Conservation (phyloP, 2,329 filamentous ascomycete genomes). For the Venturia effusa region DNA sequence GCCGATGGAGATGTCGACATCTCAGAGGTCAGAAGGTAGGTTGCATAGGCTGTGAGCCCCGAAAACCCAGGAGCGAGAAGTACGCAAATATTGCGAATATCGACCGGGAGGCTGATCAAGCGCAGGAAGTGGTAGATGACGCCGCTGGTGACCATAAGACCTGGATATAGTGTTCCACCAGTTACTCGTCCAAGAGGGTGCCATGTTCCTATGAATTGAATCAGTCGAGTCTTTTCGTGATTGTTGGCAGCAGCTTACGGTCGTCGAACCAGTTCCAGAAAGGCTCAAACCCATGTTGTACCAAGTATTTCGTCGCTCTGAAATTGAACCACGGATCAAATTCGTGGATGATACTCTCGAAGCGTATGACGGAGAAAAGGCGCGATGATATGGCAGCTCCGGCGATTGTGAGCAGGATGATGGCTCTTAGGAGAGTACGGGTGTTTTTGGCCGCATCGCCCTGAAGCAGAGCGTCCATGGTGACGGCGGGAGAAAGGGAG, state of each 20-base stretch:
- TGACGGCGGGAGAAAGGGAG: neutral
- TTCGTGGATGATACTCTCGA: conserved; percentile 99
- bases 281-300: conserved; percentile 93
- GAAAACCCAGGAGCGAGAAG: conserved; percentile 91
- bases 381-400: conserved; percentile 85
- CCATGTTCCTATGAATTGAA: conserved; percentile 63
- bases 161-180: conserved; percentile 95
- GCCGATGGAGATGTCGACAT: conserved; percentile 94
- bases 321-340: conserved; percentile 99
- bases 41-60: conserved; percentile 81
- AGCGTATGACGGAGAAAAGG: conserved; percentile 88
- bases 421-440: conserved; percentile 72
- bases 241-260: conserved; percentile 42
- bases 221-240: conserved; percentile 6
- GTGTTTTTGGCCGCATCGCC: conserved; percentile 72
- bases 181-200: conserved; percentile 97
- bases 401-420: conserved; percentile 86
- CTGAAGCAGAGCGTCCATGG: conserved; percentile 48
- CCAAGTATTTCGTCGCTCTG: conserved; percentile 92
- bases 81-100: conserved; percentile 98
- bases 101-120: conserved; percentile 79
- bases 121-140: conserved; percentile 91
- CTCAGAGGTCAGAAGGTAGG: conserved; percentile 92
- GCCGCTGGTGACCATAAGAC: conserved; percentile 97
- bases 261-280: conserved; percentile 99